Percentiles rank a stretch among this genome's conserved stretches.
phyloP scores from a whole-genome alignment of 306 rosid species.

The Dalbergia oliveri region DNA sequence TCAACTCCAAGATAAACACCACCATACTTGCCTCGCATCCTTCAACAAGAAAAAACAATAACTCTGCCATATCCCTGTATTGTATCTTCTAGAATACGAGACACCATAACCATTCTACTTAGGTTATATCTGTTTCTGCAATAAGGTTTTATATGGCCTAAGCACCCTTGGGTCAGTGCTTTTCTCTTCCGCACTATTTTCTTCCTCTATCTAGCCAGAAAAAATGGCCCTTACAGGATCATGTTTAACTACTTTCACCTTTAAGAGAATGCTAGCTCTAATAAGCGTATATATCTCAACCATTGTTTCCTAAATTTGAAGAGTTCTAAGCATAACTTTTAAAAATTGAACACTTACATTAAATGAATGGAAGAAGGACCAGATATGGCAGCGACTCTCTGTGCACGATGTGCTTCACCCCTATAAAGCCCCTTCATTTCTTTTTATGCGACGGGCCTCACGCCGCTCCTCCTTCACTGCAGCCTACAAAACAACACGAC shows the following conservation, averaged over 20 bases:
- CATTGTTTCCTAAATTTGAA: neutral
- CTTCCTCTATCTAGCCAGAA: neutral
- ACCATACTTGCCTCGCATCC: neutral
- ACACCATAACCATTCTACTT: neutral
- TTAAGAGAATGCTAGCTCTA: neutral
- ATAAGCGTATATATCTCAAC: neutral
- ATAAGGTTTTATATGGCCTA: neutral
- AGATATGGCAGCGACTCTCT: constrained; percentile 79
- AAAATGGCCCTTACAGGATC: neutral
- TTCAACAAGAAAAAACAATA: too few species aligned
- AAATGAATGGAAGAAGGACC: constrained; percentile 85
- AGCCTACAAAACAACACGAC: constrained; percentile 52
- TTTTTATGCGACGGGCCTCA: constrained; percentile 79
- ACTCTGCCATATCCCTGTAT: neutral
- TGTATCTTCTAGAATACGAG: neutral
- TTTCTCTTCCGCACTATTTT: neutral
- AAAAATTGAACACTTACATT: constrained; percentile 56
- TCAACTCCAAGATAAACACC: neutral
- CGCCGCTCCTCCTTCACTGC: constrained; percentile 89
- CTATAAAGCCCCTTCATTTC: constrained; percentile 85
- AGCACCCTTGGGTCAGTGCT: neutral
- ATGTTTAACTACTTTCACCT: constrained; percentile 31
- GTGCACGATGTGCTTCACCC: constrained; percentile 82
- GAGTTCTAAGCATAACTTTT: neutral
- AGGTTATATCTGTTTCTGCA: neutral